These are phyloP conservation scores for Tuber magnatum DNA, from an alignment of 495 filamentous ascomycete species.

Conservation along the genomic window DNA sequence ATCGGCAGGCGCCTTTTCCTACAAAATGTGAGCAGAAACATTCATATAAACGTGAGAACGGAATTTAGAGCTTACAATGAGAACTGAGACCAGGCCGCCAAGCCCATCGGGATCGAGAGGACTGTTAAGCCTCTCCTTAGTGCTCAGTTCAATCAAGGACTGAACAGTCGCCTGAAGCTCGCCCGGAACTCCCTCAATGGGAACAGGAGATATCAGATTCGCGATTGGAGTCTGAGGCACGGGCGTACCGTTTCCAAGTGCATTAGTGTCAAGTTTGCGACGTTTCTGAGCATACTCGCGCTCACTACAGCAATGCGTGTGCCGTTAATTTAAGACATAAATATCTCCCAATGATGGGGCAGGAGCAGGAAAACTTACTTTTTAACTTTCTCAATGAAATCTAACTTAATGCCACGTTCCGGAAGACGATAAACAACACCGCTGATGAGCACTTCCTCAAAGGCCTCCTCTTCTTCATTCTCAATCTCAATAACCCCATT, in stretches of 20 bases:
- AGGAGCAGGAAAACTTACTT: conserved; percentile 21
- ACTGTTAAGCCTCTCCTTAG: conserved; percentile 7
- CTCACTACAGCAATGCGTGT: conserved; percentile 11
- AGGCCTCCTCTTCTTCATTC: conserved; percentile 52
- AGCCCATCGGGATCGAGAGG: conserved; percentile 16
- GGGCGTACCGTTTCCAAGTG: conserved; percentile 16
- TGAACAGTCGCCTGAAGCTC: conserved; percentile 27
- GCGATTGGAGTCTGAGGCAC: neutral
- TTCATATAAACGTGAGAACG: neutral
- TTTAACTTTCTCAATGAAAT: conserved; percentile 52
- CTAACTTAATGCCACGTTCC: conserved; percentile 65
- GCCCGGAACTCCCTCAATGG: conserved; percentile 15
- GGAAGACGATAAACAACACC: conserved; percentile 62
- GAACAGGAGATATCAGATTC: neutral
- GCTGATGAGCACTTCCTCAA: conserved; percentile 49
- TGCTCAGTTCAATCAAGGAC: conserved; percentile 24
- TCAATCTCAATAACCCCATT: conserved; percentile 74
- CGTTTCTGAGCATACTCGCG: conserved; percentile 10
- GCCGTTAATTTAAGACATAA: neutral
- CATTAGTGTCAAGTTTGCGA: conserved; percentile 19
- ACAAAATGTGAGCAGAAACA: conserved; percentile 8
- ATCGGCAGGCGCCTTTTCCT: conserved; percentile 26
- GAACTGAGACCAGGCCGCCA: conserved; percentile 24
- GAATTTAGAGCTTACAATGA: conserved; percentile 18
- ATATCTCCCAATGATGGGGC: neutral